Percentiles rank a stretch among this genome's conserved stretches.
These are phyloP conservation scores for Lentinula raphanica DNA, from an alignment of 768 basidiomycete genomes.

Conservation along the genomic window DNA sequence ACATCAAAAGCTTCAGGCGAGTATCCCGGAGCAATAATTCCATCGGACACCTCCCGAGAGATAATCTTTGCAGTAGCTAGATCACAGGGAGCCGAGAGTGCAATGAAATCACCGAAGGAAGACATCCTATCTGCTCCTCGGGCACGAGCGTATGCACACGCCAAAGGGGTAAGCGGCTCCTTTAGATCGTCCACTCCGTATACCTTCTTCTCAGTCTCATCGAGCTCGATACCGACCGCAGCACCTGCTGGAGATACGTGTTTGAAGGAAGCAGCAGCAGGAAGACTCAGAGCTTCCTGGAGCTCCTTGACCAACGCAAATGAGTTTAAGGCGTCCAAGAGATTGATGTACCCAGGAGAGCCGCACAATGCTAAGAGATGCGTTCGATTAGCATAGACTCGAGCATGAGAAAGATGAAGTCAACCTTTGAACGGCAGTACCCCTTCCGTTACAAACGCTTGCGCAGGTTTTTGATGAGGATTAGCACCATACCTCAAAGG, in stretches of 20 bases:
- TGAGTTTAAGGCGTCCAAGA: slow-evolving; percentile 95
- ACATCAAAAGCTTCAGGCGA: slow-evolving; percentile 83
- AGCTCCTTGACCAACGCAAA: slow-evolving; percentile 95
- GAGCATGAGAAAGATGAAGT: neutral
- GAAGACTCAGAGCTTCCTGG: slow-evolving; percentile 77
- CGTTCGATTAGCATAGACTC: neutral
- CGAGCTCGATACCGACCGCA: slow-evolving; percentile 82
- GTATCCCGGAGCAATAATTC: slow-evolving; percentile 95
- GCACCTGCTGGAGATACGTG: slow-evolving; percentile 98
- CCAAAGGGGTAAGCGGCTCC: slow-evolving; percentile 81
- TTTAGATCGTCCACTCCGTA: slow-evolving; percentile 96
- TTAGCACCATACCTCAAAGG: slow-evolving; percentile 93
- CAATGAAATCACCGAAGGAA: slow-evolving; percentile 98
- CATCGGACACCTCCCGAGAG: slow-evolving; percentile 98
- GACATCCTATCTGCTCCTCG: slow-evolving; percentile 99
- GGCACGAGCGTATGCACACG: slow-evolving; percentile 92
- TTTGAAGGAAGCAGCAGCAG: slow-evolving; percentile 98
- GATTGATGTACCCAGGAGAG: slow-evolving; percentile 97
- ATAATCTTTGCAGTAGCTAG: slow-evolving; percentile 93
- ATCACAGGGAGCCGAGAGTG: slow-evolving; percentile 89
- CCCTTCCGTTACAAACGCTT: slow-evolving; percentile 87
- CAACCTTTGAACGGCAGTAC: slow-evolving; percentile 91
- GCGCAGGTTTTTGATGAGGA: slow-evolving; percentile 97
- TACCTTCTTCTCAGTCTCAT: slow-evolving; percentile 83
- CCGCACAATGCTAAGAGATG: slow-evolving; percentile 72